Base-by-base conservation (phyloP, 768 basidiomycete genomes). In the Phlebiopsis flavidoalba region DNA sequence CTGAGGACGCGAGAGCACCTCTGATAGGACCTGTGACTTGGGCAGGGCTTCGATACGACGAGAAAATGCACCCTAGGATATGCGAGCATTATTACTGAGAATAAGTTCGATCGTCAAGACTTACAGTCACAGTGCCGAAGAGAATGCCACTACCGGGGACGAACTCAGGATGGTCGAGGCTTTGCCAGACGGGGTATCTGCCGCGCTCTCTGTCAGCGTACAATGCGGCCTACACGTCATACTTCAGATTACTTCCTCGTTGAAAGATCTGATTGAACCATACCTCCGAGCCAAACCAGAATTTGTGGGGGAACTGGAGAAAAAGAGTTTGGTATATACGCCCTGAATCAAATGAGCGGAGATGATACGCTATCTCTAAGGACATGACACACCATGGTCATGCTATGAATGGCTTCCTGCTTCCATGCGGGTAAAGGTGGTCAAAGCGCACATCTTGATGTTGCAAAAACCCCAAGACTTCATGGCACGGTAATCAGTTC, bases 311-410 rank as follows among this genome's bases (percentile, higher is more conserved):
- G 64, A 87, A 88, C 60, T 83, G 79, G 49, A 88, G 66, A 70
- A 87, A 88, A 87, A 88, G 33, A 88, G 86, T 71, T 88, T 88
- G 1, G 86, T 86, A 63, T 84, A 88, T 0, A 81, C 84, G 1
- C 75, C 77, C 78, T 79, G 33, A 22, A 31, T 37, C 10, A 17
- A 8, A 11, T 19, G 45, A 14, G 45, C 45, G 2, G 45, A 24
- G 43, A 47, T 19, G 24, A 26, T 40, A 10, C 17, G 8, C 8
- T 43, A 43, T 12, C 26, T 24, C 17, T 48, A 21, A 47, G 10
- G 45, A 8, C 21, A 24, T 55, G 11, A 36, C 68, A 50, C 22
- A 79, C 84, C 86, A 88, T 87, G 10, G 76, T 75, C 70, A 87
- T 81, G 60, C 79, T 82, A 21, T 83, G 80, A 35, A 87, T 82